Base-by-base conservation (phyloP, 2,329 filamentous ascomycete genomes). In the Colletotrichum agaves region DNA sequence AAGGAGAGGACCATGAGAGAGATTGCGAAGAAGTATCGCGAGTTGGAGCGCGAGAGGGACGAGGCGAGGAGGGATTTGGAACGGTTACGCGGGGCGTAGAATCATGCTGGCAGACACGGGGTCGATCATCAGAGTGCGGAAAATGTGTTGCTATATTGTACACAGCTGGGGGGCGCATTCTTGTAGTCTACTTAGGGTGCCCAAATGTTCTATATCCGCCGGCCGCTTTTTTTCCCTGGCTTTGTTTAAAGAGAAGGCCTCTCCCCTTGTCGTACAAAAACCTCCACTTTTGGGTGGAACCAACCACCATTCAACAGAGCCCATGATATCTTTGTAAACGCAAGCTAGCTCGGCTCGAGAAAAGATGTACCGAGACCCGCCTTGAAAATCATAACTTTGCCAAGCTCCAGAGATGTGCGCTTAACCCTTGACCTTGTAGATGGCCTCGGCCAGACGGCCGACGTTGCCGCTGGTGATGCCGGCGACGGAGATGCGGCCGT, bases 401-500 rank as follows among this genome's bases (percentile, higher is more conserved):
- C 27, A 27, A 27, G 27, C 5, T 27, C 41, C 5, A 31, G 8
- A 46, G 46, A 23, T 1, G 19, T 12, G 21, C 8, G 31, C 71
- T 75, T 85, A 89, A 77, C 91, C 90, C 81, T 91, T 94, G 78
- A 96, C 88, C 83, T 93, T 92, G 86, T 89, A 93, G 81, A 96
- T 95, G 77, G 91, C 87, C 85, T 95, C 90, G 69, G 93, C 93
- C 70, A 96, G 88, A 72, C 91, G 90, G 75, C 90, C 90, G 68
- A 95, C 92, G 76, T 95, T 95, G 74, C 85, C 91, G 72, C 82
- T 88, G 58, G 92, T 96, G 80, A 96, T 95, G 74, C 93, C 93
- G 50, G 93, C 93, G 61, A 96, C 92, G 52, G 91, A 94, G 79
- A 96, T 96, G 77, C 93, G 88, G 74, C 93, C 93, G 77, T 96